A percentile compares a stretch with the other conserved stretches of the same genome.
Conservation (phyloP, 768 basidiomycete species). For the Psilocybe tampanensis region DNA sequence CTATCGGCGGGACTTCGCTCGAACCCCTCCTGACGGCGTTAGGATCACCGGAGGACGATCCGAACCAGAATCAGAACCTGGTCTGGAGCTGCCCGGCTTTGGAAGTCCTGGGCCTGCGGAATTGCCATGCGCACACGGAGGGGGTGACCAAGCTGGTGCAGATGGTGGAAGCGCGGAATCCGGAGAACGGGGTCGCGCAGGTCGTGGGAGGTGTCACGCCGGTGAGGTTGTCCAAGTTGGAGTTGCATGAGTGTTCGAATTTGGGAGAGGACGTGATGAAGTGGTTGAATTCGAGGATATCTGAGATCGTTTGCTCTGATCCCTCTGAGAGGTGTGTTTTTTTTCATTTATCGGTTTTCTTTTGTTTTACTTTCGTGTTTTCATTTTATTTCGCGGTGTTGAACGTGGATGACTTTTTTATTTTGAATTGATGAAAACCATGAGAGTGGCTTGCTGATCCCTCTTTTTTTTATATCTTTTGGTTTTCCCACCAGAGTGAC, state of each 20-base stretch:
- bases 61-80: constrained; percentile 21
- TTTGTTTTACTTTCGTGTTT: neutral
- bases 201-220: constrained; percentile 50
- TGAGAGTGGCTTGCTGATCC: neutral
- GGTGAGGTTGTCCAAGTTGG: constrained; percentile 54
- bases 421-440: neutral
- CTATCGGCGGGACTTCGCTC: constrained; percentile 65
- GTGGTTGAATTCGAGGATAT: constrained; percentile 66
- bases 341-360: neutral
- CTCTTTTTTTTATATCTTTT: neutral
- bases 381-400: neutral
- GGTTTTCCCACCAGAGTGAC: constrained; percentile 8
- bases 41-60: constrained; percentile 62
- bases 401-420: neutral
- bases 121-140: constrained; percentile 66
- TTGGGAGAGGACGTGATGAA: constrained; percentile 69
- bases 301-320: constrained; percentile 64
- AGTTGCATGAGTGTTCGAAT: constrained; percentile 67
- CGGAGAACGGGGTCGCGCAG: constrained; percentile 39
- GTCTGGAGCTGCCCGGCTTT: constrained; percentile 70
- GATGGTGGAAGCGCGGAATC: constrained; percentile 74
- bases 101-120: constrained; percentile 59
- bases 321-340: constrained; percentile 49
- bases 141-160: constrained; percentile 69
- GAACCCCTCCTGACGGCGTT: constrained; percentile 65